These are phyloP conservation scores for Thielaviopsis ethacetica DNA, from an alignment of 2,329 filamentous ascomycete genomes.

Conservation along the genomic window DNA sequence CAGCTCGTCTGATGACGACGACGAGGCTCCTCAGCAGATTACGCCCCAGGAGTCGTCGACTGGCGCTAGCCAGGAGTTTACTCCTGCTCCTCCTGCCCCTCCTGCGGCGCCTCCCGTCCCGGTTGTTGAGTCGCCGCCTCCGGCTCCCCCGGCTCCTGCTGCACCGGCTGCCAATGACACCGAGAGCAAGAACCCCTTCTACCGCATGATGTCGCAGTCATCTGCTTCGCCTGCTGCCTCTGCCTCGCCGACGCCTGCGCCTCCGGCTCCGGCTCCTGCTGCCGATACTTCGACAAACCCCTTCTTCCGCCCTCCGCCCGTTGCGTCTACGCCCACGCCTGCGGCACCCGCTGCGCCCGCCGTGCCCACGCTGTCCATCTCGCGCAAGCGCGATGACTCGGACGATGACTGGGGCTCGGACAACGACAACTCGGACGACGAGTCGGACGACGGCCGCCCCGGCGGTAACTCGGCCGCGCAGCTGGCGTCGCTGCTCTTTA, in stretches of 20 bases:
- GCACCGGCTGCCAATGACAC: constrained; percentile 38
- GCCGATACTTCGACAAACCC: constrained; percentile 71
- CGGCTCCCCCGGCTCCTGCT: constrained; percentile 28
- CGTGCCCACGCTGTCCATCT: constrained; percentile 28
- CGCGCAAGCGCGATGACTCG: constrained; percentile 48
- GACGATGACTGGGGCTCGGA: constrained; percentile 79
- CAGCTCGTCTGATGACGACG: constrained; percentile 64
- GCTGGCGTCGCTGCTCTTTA: constrained; percentile 86
- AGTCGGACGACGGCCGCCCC: constrained; percentile 61
- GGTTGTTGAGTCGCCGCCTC: constrained; percentile 34
- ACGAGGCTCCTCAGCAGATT: constrained; percentile 59
- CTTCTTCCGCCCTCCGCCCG: constrained; percentile 44
- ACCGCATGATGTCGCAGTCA: constrained; percentile 67
- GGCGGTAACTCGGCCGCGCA: constrained; percentile 77
- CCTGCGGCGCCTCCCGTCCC: constrained; percentile 31
- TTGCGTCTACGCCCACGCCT: constrained; percentile 20
- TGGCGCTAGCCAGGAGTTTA: constrained; percentile 36
- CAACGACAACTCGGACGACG: constrained; percentile 45
- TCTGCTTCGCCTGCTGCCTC: constrained; percentile 24
- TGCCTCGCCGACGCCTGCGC: constrained; percentile 21
- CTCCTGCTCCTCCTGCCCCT: constrained; percentile 26
- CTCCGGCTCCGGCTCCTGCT: constrained; percentile 24
- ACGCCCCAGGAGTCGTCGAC: constrained; percentile 44
- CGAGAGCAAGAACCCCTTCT: constrained; percentile 90
- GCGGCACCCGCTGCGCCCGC: constrained; percentile 29